Evolutionary conservation across 2,329 filamentous ascomycete species (phyloP).

Genomic region (Sclerotinia nivalis): DNA sequence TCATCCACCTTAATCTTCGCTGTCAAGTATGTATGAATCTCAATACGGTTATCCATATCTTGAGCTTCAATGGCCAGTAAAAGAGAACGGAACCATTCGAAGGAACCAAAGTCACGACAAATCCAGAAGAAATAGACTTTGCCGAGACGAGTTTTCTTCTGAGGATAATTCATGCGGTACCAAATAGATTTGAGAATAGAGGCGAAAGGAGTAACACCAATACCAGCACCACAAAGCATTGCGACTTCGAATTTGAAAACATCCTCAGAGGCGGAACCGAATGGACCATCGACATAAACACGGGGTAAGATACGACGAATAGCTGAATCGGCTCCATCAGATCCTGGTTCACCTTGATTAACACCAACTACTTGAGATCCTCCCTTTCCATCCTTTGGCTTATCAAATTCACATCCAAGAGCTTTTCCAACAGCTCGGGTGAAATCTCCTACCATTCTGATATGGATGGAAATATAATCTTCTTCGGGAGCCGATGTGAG

Average conservation of each 20-base stretch:
- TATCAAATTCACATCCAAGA: constrained; percentile 74
- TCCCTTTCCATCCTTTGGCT: constrained; percentile 49
- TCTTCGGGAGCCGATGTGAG: constrained; percentile 85
- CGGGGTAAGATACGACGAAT: constrained; percentile 74
- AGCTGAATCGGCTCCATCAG: constrained; percentile 63
- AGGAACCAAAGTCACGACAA: constrained; percentile 82
- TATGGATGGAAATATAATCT: constrained; percentile 85
- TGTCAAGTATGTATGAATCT: constrained; percentile 87
- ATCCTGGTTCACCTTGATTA: constrained; percentile 52
- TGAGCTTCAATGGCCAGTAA: constrained; percentile 84
- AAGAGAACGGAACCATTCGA: constrained; percentile 86
- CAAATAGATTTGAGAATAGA: constrained; percentile 89
- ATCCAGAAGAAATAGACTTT: constrained; percentile 96
- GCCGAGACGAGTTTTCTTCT: constrained; percentile 73
- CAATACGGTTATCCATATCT: constrained; percentile 79
- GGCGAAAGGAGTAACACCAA: constrained; percentile 83
- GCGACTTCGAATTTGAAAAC: constrained; percentile 87
- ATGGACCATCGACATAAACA: constrained; percentile 82
- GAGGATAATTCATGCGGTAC: constrained; percentile 89
- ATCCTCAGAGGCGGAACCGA: constrained; percentile 82
- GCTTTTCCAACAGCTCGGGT: constrained; percentile 68
- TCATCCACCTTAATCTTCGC: constrained; percentile 85
- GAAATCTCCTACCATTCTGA: constrained; percentile 81
- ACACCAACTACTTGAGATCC: constrained; percentile 70
- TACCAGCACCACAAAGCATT: constrained; percentile 77